phyloP scores from a whole-genome alignment of 176 grass and related monocot species.

The Luzula sylvatica region DNA sequence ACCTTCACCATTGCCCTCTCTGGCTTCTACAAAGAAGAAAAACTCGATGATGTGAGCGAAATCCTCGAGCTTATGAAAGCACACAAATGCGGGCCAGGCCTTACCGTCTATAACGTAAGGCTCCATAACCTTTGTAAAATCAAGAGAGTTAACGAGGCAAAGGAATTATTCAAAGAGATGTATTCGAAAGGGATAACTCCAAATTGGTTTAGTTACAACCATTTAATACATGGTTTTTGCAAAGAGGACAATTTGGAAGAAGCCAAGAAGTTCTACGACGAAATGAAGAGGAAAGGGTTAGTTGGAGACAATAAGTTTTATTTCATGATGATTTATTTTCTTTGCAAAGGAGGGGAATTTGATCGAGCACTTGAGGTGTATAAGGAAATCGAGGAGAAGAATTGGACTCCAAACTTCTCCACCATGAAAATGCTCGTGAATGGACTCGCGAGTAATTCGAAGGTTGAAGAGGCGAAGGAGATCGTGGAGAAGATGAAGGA shows the following conservation, averaged over 20 bases:
- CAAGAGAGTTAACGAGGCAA: slow-evolving; percentile 34
- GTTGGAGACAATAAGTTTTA: slow-evolving; percentile 30
- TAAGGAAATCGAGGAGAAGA: slow-evolving; percentile 38
- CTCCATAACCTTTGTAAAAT: slow-evolving; percentile 81
- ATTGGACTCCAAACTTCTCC: slow-evolving; percentile 59
- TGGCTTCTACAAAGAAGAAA: slow-evolving; percentile 79
- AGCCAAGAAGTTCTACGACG: slow-evolving; percentile 51
- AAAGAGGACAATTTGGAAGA: slow-evolving; percentile 72
- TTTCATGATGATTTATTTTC: slow-evolving; percentile 42
- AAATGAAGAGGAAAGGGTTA: slow-evolving; percentile 46
- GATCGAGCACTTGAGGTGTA: slow-evolving; percentile 45
- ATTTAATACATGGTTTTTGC: slow-evolving; percentile 57
- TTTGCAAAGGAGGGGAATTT: slow-evolving; percentile 62
- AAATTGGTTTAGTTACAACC: slow-evolving; percentile 61
- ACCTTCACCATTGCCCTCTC: slow-evolving; percentile 51
- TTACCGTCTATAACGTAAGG: slow-evolving; percentile 54
- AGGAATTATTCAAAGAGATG: slow-evolving; percentile 58
- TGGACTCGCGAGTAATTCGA: slow-evolving; percentile 49
- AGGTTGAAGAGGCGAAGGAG: slow-evolving; percentile 58
- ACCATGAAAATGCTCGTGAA: slow-evolving; percentile 93
- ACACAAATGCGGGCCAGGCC: slow-evolving; percentile 33
- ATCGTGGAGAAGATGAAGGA: slow-evolving; percentile 79
- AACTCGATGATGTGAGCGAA: slow-evolving; percentile 58
- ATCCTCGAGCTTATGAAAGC: slow-evolving; percentile 76
- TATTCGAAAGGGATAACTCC: slow-evolving; percentile 40